These are phyloP conservation scores for Penicillium sp. DNA, from an alignment of 2,329 filamentous ascomycete genomes.

Conservation along the genomic window DNA sequence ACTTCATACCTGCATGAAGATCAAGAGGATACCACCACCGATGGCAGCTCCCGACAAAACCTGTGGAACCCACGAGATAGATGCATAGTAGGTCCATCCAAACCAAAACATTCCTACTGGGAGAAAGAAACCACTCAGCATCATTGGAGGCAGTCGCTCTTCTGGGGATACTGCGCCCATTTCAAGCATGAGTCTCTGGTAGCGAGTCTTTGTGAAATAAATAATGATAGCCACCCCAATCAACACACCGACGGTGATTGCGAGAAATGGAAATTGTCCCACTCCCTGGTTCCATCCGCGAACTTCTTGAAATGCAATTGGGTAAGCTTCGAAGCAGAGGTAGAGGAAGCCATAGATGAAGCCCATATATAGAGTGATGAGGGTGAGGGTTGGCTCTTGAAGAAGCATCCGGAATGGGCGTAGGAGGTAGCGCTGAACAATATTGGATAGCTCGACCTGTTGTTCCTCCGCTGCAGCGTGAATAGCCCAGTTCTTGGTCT, in stretches of 20 bases:
- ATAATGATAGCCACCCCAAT: constrained; percentile 31
- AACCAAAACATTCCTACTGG: constrained; percentile 49
- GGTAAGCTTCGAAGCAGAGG: constrained; percentile 36
- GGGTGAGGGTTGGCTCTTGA: constrained; percentile 46
- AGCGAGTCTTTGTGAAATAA: constrained; percentile 32
- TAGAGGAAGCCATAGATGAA: constrained; percentile 36
- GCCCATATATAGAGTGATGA: constrained; percentile 44
- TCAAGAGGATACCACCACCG: constrained; percentile 3
- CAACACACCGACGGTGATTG: constrained; percentile 46
- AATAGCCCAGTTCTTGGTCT: constrained; percentile 48
- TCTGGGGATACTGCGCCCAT: constrained; percentile 36
- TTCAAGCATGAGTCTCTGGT: constrained; percentile 21
- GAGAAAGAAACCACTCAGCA: constrained; percentile 42
- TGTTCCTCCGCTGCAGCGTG: constrained; percentile 32
- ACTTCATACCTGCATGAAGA: constrained; percentile 5
- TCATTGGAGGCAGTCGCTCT: constrained; percentile 45
- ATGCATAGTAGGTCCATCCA: constrained; percentile 44
- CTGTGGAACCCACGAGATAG: constrained; percentile 40
- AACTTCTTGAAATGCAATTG: constrained; percentile 40
- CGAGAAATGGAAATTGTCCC: constrained; percentile 48
- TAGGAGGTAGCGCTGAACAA: constrained; percentile 2
- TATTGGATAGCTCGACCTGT: background rate
- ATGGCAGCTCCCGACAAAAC: background rate
- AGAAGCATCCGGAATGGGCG: constrained; percentile 4
- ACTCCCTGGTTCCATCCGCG: constrained; percentile 45